These are phyloP conservation scores for Diaporthe nobilis DNA, from an alignment of 2,329 filamentous ascomycete genomes.

Conservation along the genomic window DNA sequence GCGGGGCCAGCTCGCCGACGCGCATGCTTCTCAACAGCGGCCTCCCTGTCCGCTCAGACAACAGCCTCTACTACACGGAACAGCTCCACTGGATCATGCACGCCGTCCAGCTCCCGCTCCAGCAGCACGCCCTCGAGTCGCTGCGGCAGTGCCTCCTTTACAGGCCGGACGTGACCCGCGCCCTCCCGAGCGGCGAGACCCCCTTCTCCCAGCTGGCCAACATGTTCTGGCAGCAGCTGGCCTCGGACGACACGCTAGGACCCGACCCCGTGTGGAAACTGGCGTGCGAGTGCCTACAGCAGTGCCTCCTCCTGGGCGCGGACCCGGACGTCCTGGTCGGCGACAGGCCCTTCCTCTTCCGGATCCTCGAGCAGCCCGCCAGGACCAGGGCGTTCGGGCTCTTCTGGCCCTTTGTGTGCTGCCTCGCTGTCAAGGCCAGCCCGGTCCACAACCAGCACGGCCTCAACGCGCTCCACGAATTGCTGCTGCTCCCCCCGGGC, in stretches of 20 bases:
- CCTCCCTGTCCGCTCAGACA: not conserved
- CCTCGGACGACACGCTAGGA: not conserved
- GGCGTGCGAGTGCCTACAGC: constrained; percentile 6
- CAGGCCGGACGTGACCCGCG: constrained; percentile 4
- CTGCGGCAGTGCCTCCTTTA: not conserved
- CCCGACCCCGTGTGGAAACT: not conserved
- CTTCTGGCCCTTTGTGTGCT: not conserved
- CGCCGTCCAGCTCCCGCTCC: not conserved
- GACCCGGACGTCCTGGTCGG: constrained; percentile 28
- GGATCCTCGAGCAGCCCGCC: constrained; percentile 3
- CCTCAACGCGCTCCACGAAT: constrained; percentile 7
- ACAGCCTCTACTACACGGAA: not conserved
- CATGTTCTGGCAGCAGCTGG: constrained; percentile 17
- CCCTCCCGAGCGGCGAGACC: not conserved
- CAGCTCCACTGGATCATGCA: constrained; percentile 11
- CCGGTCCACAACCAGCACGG: not conserved
- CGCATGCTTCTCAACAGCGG: not conserved
- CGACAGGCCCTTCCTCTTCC: constrained; percentile 8
- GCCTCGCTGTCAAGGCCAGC: not conserved
- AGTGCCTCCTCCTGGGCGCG: not conserved
- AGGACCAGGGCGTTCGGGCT: constrained; percentile 10
- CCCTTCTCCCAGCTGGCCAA: constrained; percentile 14
- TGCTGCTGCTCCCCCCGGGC: not conserved
- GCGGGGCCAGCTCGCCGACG: not conserved
- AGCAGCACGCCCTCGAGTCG: constrained; percentile 4